Evolutionary conservation across 768 basidiomycete genomes (phyloP).

Genomic region (Leccinum boreale): DNA sequence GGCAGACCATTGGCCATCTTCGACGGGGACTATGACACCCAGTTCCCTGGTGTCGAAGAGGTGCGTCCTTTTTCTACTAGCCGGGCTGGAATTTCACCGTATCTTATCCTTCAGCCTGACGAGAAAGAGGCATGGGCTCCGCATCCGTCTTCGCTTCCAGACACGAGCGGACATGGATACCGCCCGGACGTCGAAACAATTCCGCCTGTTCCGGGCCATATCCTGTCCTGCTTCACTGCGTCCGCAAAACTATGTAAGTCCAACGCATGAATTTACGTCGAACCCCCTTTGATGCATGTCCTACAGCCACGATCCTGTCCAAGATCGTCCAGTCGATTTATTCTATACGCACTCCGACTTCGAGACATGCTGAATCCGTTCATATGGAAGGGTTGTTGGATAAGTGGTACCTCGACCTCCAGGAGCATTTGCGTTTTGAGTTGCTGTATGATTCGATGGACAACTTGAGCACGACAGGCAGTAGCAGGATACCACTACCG

Average conservation of each 20-base stretch:
- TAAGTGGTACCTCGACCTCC: constrained; percentile 73
- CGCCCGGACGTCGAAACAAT: constrained; percentile 15
- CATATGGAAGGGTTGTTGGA: constrained; percentile 61
- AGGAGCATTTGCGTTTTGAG: constrained; percentile 65
- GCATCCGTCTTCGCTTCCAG: constrained; percentile 35
- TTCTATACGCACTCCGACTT: constrained; percentile 52
- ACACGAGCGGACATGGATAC: constrained; percentile 30
- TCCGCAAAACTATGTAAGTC: constrained; percentile 67
- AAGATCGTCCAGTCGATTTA: constrained; percentile 71
- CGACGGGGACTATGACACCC: constrained; percentile 75
- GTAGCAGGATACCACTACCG: constrained; percentile 46
- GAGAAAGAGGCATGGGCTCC: constrained; percentile 56
- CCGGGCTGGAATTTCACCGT: background rate
- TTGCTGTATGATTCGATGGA: constrained; percentile 40
- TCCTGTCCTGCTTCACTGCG: constrained; percentile 76
- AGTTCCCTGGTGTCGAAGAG: constrained; percentile 58
- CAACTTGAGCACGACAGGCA: constrained; percentile 10
- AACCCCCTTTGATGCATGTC: constrained; percentile 5
- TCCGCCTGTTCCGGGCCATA: constrained; percentile 41
- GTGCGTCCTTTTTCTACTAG: constrained; percentile 28
- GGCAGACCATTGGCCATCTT: constrained; percentile 74
- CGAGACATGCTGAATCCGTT: constrained; percentile 56
- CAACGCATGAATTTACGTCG: background rate
- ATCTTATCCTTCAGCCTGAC: constrained; percentile 45
- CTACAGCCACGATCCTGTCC: constrained; percentile 63